Percentiles rank a stretch among this genome's conserved stretches.
Conservation (phyloP, 495 filamentous ascomycete species). For the Podospora conica region DNA sequence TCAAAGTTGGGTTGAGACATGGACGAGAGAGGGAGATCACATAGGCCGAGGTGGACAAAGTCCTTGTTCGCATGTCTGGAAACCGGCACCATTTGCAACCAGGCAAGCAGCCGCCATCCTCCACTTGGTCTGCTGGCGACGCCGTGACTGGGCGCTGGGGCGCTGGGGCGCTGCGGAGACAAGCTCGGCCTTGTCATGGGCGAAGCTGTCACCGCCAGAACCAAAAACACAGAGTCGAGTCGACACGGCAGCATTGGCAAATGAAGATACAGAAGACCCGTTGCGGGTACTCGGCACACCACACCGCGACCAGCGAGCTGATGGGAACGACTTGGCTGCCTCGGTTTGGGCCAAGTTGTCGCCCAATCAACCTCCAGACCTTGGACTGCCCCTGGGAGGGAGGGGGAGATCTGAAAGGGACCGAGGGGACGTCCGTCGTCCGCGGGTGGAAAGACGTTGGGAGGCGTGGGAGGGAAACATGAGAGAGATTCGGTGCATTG, state of each 20-base stretch:
- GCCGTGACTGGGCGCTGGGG: neutral
- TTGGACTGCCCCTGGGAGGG: neutral
- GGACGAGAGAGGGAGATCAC: conserved; percentile 1
- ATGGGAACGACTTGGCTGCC: neutral
- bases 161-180: no score
- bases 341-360: neutral
- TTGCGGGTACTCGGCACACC: neutral
- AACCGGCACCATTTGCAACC: neutral
- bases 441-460: no score
- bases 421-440: no score
- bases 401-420: neutral
- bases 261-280: neutral
- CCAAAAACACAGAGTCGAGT: neutral
- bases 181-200: neutral
- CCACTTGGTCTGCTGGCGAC: neutral
- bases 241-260: neutral
- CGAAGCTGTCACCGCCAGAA: neutral
- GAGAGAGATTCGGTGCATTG: neutral
- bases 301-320: neutral
- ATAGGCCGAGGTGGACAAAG: neutral
- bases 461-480: neutral
- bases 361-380: neutral
- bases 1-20: neutral
- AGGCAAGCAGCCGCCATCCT: neutral
- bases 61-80: neutral